A percentile compares a stretch with the other conserved stretches of the same genome.
Conservation (phyloP, 2,329 filamentous ascomycete genomes). For the Cephalotrichum gorgonifer region DNA sequence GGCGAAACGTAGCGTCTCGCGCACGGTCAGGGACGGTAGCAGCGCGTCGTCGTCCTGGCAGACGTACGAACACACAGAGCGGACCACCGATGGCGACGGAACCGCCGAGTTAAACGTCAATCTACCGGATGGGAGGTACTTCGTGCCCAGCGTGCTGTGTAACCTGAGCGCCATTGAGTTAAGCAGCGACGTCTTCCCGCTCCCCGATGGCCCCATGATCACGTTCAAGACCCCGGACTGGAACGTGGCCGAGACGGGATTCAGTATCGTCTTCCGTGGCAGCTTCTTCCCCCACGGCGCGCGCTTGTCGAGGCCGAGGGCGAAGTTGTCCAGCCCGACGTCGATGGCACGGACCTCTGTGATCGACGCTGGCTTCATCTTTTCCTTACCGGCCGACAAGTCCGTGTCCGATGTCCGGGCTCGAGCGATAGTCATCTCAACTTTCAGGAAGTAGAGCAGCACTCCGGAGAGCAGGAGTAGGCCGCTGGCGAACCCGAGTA, state of each 20-base stretch:
- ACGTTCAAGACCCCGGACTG: conserved; percentile 60
- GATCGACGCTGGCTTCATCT: conserved; percentile 44
- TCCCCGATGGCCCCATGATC: conserved; percentile 72
- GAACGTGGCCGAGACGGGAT: conserved; percentile 57
- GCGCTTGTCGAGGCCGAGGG: conserved; percentile 53
- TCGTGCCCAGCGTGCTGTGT: conserved; percentile 48
- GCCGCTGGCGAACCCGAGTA: conserved; percentile 51
- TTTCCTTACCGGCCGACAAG: conserved; percentile 60
- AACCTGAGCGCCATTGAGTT: conserved; percentile 63
- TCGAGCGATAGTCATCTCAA: conserved; percentile 60
- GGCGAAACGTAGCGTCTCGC: conserved; percentile 62
- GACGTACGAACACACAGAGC: conserved; percentile 66
- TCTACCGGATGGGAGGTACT: conserved; percentile 50
- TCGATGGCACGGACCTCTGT: conserved; percentile 49
- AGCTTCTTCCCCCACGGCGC: conserved; percentile 38
- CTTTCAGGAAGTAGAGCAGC: conserved; percentile 52
- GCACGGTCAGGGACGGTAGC: conserved; percentile 62
- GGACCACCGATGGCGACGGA: conserved; percentile 58
- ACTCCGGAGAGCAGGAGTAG: conserved; percentile 53
- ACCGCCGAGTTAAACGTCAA: conserved; percentile 61
- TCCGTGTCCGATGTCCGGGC: conserved; percentile 49
- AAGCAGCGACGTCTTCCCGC: conserved; percentile 65
- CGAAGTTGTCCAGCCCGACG: conserved; percentile 54
- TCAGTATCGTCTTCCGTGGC: conserved; percentile 49
- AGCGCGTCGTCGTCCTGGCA: conserved; percentile 71